A percentile compares a stretch with the other conserved stretches of the same genome.
Conservation (phyloP, 83 land plant genomes). For the Larix sibirica region DNA sequence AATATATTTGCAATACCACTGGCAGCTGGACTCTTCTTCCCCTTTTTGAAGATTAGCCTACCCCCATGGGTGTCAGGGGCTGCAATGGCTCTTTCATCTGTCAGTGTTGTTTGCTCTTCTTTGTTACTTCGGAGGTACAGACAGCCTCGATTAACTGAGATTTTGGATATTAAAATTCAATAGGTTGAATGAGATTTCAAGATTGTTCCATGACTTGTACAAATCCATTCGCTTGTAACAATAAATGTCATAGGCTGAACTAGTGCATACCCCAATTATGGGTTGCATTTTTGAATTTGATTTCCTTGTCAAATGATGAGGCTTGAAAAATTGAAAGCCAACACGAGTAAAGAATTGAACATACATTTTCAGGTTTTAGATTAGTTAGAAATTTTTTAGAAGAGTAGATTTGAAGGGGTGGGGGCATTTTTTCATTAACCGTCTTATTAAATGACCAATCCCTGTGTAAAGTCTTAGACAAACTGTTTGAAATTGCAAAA, state of each 20-base stretch:
- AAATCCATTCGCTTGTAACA: constrained; percentile 11
- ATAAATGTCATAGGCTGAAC: constrained; percentile 4
- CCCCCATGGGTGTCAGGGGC: constrained; percentile 42
- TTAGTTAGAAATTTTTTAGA: background rate
- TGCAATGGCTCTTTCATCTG: constrained; percentile 37
- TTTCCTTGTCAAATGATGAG: background rate
- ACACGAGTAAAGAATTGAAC: no score
- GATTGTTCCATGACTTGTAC: constrained; percentile 9
- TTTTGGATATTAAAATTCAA: constrained; percentile 15
- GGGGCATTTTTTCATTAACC: no score
- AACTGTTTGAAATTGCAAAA: no score
- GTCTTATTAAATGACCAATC: no score
- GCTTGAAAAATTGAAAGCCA: background rate
- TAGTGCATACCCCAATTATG: background rate
- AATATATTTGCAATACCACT: constrained; percentile 28
- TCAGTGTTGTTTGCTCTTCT: constrained; percentile 37
- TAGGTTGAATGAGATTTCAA: background rate
- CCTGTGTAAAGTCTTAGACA: no score
- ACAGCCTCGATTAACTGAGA: constrained; percentile 22
- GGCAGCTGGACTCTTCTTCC: constrained; percentile 31
- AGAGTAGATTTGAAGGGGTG: background rate
- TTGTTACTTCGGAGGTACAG: constrained; percentile 25
- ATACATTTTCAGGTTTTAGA: background rate
- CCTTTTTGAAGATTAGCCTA: constrained; percentile 21
- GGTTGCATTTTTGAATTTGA: background rate